Evolutionary conservation across 768 basidiomycete species (phyloP).

Genomic region (Termitomyces sp.): DNA sequence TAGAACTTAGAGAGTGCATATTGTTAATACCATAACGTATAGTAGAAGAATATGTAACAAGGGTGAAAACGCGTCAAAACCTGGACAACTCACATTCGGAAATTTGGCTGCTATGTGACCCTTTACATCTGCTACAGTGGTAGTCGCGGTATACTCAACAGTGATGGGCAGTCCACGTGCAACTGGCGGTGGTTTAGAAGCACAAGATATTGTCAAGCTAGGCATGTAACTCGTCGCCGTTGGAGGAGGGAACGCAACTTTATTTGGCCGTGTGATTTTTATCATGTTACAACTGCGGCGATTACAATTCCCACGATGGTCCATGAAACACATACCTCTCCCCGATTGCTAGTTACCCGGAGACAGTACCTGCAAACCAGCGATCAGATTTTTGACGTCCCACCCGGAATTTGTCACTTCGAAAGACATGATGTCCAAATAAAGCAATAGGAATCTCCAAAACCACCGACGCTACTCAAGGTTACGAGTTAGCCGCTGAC

Average conservation of each 20-base stretch:
- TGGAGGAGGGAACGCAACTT: not conserved
- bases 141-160: conserved; percentile 41
- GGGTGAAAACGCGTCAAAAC: not conserved
- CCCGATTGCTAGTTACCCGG: not conserved
- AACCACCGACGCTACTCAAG: too few species aligned
- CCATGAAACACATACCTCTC: not conserved
- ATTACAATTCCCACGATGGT: not conserved
- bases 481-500: not conserved
- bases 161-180: conserved; percentile 47
- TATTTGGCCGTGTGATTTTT: not conserved
- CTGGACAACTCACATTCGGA: conserved; percentile 26
- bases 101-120: conserved; percentile 42
- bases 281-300: not conserved
- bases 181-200: conserved; percentile 39
- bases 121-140: conserved; percentile 70
- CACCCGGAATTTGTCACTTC: not conserved
- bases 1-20: conserved; percentile 48
- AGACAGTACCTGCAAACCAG: not conserved
- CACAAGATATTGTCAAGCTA: conserved; percentile 46
- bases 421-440: too few species aligned
- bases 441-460: too few species aligned
- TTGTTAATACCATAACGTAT: not conserved
- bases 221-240: conserved; percentile 24
- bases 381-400: not conserved
- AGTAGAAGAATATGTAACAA: not conserved